Evolutionary conservation across 805 yeast species (phyloP).

Genomic region (Huiozyma naganishii): DNA sequence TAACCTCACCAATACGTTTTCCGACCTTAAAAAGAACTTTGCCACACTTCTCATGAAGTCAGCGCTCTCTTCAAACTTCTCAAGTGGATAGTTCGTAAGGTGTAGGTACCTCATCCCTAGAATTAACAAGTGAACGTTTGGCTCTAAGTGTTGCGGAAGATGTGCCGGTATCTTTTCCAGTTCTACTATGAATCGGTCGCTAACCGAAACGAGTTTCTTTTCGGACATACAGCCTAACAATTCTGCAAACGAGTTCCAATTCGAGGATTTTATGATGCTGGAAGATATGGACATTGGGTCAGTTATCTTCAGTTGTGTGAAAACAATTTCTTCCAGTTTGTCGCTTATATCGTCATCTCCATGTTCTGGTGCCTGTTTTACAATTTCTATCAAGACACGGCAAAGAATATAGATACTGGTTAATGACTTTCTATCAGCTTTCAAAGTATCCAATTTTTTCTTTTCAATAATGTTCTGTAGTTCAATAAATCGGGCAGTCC

Average conservation of each 20-base stretch:
- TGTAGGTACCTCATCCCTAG: slow-evolving; percentile 86
- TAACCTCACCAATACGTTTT: slow-evolving; percentile 50
- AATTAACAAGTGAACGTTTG: slow-evolving; percentile 61
- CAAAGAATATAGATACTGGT: slow-evolving; percentile 83
- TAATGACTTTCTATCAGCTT: slow-evolving; percentile 77
- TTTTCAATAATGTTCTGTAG: slow-evolving; percentile 30
- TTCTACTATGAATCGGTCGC: slow-evolving; percentile 89
- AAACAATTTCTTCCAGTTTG: slow-evolving; percentile 85
- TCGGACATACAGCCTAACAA: slow-evolving; percentile 85
- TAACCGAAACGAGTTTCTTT: slow-evolving; percentile 72
- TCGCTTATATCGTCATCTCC: slow-evolving; percentile 72
- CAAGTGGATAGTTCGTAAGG: slow-evolving; percentile 76
- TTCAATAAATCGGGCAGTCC: slow-evolving; percentile 47
- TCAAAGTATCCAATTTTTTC: slow-evolving; percentile 58
- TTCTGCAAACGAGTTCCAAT: slow-evolving; percentile 88
- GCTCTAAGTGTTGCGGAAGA: slow-evolving; percentile 40
- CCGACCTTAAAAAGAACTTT: slow-evolving; percentile 63
- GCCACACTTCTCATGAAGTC: slow-evolving; percentile 79
- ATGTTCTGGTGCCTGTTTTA: slow-evolving; percentile 69
- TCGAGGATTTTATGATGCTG: slow-evolving; percentile 72
- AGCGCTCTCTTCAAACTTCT: slow-evolving; percentile 84
- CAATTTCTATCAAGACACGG: slow-evolving; percentile 85
- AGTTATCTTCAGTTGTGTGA: slow-evolving; percentile 76
- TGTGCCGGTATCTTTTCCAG: slow-evolving; percentile 66
- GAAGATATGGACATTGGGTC: slow-evolving; percentile 64